These are phyloP conservation scores for Gyrodon lividus DNA, from an alignment of 768 basidiomycete genomes.

Conservation along the genomic window DNA sequence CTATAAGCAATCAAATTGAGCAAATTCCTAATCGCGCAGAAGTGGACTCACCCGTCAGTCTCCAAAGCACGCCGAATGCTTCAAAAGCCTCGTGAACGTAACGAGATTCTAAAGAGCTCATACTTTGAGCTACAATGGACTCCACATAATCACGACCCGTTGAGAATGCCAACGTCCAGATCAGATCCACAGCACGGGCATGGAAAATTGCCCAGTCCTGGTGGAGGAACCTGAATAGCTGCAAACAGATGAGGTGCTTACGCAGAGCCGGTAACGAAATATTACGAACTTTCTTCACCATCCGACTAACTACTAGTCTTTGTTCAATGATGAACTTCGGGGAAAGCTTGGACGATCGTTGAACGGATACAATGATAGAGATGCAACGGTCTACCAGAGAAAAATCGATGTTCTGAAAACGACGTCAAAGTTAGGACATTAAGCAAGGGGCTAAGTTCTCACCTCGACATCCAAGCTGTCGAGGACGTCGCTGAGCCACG, in stretches of 20 bases:
- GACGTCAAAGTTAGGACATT: neutral
- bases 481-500: slow-evolving; percentile 63
- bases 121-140: slow-evolving; percentile 70
- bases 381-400: slow-evolving; percentile 63
- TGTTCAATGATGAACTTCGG: slow-evolving; percentile 57
- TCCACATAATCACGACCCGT: slow-evolving; percentile 66
- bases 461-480: slow-evolving; percentile 57
- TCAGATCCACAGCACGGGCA: slow-evolving; percentile 71
- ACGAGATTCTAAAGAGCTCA: slow-evolving; percentile 53
- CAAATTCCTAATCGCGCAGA: neutral
- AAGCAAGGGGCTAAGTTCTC: slow-evolving; percentile 9
- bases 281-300: slow-evolving; percentile 50
- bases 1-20: slow-evolving; percentile 36
- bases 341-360: slow-evolving; percentile 47
- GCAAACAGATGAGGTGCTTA: slow-evolving; percentile 13
- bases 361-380: slow-evolving; percentile 53
- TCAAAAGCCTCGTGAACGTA: slow-evolving; percentile 65
- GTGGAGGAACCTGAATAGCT: slow-evolving; percentile 75
- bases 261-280: neutral
- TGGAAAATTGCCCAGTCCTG: slow-evolving; percentile 71
- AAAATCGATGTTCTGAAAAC: slow-evolving; percentile 48
- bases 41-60: slow-evolving; percentile 64
- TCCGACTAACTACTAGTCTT: slow-evolving; percentile 51
- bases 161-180: slow-evolving; percentile 73
- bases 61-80: slow-evolving; percentile 92